Base-by-base conservation (phyloP, 179 eudicot species). In the Sideroxylon spinosum region DNA sequence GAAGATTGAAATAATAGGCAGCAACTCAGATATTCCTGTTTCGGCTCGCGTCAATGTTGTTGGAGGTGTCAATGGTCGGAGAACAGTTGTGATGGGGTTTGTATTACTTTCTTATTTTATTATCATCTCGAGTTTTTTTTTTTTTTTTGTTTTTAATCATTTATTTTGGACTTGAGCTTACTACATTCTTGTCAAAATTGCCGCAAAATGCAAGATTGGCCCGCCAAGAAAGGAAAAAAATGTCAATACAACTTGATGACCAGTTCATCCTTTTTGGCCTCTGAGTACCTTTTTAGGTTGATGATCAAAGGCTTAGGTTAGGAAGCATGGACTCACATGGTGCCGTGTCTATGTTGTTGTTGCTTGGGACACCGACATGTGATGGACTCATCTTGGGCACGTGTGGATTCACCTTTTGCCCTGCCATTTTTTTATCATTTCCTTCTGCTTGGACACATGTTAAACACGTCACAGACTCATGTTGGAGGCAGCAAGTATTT, bases 1-100 rank as follows among this genome's bases (percentile, higher is more conserved):
- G 95, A 93, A 89, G 90, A 87, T 95, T 61, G 95, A 93, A 77
- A 86, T 90, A 55, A 78, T 85, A 44, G 89, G 87, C 76, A 81
- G 85, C 71, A 91, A 80, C 22, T 71, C 89, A 1, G 90, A 81
- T 56, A 78, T 75, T 60, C 95, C 93, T 74, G 73, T 86, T 68
- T 83, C 94, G 28, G 91, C 95, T 84, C 95, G 91, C 48, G 84
- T 91, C 26, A 95, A 90, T 82, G 92, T 91, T 25, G 86, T 86
- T 77, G 93, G 93, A 71, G 91, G 93, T 76, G 76, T 82, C 53
- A 90, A 89, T 76, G 91, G 97, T 75, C 87, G 86, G 86, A 89
- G 97, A 81, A 86, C 90, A 37, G 95, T 89, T 78, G 84, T 87
- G 53, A 81, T 92, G 90, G 23, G 73, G 98, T 91, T 86, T 16